Evolutionary conservation across 148 eudicot genomes (phyloP).

Genomic region (Beta vulgaris): DNA sequence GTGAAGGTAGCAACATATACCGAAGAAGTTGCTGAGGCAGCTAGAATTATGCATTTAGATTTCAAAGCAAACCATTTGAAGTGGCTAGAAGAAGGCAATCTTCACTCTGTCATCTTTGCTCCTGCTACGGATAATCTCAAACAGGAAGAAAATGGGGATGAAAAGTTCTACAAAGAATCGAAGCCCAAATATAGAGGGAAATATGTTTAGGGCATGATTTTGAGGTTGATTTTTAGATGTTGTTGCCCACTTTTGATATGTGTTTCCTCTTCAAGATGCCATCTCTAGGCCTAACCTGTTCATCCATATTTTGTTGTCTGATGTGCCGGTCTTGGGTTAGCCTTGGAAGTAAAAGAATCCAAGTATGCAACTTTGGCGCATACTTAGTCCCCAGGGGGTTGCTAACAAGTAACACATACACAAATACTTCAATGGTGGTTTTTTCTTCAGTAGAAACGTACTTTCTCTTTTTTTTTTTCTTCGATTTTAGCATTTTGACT

Average conservation of each 20-base stretch:
- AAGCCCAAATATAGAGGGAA: constrained; percentile 88
- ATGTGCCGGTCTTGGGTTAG: not conserved
- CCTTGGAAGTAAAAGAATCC: not conserved
- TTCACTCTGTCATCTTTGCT: constrained; percentile 86
- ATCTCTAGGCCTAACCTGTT: not conserved
- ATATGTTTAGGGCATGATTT: constrained; percentile 48
- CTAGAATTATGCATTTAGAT: constrained; percentile 57
- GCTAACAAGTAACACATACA: not conserved
- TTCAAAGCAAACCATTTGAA: constrained; percentile 82
- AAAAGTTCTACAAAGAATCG: constrained; percentile 49
- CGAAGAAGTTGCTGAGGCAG: constrained; percentile 53
- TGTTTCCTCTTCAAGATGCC: not conserved
- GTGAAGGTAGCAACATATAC: constrained; percentile 75
- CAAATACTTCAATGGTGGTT: not conserved
- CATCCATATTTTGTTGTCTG: constrained; percentile 6
- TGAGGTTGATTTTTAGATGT: not conserved
- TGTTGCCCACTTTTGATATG: not conserved
- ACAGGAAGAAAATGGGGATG: constrained; percentile 38
- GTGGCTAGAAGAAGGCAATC: constrained; percentile 94
- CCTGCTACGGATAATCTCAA: constrained; percentile 50
- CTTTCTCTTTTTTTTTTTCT: too few species aligned
- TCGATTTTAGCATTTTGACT: too few species aligned
- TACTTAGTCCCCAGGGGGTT: not conserved
- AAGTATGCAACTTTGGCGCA: not conserved
- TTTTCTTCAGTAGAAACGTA: too few species aligned